A percentile compares a stretch with the other conserved stretches of the same genome.
phyloP scores from a whole-genome alignment of 2,329 filamentous ascomycete species.

The Talaromyces sp. region DNA sequence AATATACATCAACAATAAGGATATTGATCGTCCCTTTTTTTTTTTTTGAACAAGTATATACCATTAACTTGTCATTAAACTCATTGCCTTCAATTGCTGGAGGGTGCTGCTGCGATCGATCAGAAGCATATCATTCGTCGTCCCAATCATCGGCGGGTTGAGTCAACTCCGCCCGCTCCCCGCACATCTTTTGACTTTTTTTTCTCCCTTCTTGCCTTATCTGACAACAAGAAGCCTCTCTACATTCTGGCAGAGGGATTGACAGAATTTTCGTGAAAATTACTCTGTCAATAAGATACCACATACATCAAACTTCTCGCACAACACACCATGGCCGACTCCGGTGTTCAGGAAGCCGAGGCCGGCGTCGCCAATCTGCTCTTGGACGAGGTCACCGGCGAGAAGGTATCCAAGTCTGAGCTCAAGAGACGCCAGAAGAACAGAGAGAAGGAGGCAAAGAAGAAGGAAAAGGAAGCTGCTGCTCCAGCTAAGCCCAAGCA shows the following conservation, averaged over 20 bases:
- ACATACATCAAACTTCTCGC: not conserved
- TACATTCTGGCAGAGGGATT: not conserved
- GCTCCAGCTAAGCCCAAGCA: constrained; percentile 60
- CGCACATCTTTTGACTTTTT: constrained; percentile 15
- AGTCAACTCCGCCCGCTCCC: constrained; percentile 16
- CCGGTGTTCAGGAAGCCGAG: constrained; percentile 46
- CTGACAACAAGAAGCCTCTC: not conserved
- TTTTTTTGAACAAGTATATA: not conserved
- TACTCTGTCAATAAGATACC: not conserved
- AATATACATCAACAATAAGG: not conserved
- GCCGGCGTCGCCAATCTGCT: constrained; percentile 66
- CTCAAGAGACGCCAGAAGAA: constrained; percentile 96
- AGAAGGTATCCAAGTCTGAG: constrained; percentile 78
- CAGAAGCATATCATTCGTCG: not conserved
- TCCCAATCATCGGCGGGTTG: constrained; percentile 14
- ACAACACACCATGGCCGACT: constrained; percentile 36
- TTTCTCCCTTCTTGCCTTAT: constrained; percentile 4
- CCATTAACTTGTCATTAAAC: not conserved
- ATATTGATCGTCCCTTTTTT: not conserved
- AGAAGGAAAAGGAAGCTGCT: constrained; percentile 77
- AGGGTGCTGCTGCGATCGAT: not conserved
- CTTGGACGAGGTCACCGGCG: constrained; percentile 89
- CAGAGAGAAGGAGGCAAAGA: constrained; percentile 80
- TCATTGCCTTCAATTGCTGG: not conserved
- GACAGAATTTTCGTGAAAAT: not conserved